Evolutionary conservation across 352 stramenopile species (phyloP), one percentile per base, ranked within the genome.

Genomic region (Pythium inflatum): DNA sequence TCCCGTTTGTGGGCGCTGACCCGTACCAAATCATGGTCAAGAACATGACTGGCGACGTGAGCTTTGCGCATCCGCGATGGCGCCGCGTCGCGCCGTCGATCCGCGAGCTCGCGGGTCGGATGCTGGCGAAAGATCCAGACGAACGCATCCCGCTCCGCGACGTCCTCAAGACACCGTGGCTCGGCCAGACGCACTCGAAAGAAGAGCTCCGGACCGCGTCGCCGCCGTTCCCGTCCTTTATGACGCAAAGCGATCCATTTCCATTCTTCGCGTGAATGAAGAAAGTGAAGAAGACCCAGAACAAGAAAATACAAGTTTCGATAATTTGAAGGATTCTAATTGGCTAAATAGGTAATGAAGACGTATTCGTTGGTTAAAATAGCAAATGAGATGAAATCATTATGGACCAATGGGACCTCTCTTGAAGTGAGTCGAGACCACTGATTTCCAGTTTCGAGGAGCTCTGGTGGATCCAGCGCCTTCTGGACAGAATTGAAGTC

Each of bases 11-110:
- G 7, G 75, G 81, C 25, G 49, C 41, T 0, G 71, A 88, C 55
- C 70, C 62, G 25, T 83, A 89, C 59, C 78, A 87, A 30, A 54
- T 89, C 56, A 77, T 91, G 66, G 75, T 78, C 31, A 84, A 82
- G 68, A 91, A 90, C 80, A 89, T 90, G 81, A 59, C 78, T 7
- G 82, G 81, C 25, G 48, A 78, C 36, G 71, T 91, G 54, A 78
- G 27, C 27, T 91, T 87, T 51, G 65, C 63, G 2, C 71, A 75
- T 24, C 63, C 79, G 6, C 65, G 62, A 9, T 90, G 81, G 81
- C 63, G 53, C 0, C 56, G 63, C n/a, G 70, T 84, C n/a, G 83
- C 78, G 7, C 57, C 63, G 20, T 43, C 65, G 12, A 56, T 91
- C 33, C 73, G 67, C 41, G 50, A 64, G 25, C 63, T 91, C 14